Evolutionary conservation across 148 eudicot species (phyloP).

Genomic region (Chenopodium suecicum): DNA sequence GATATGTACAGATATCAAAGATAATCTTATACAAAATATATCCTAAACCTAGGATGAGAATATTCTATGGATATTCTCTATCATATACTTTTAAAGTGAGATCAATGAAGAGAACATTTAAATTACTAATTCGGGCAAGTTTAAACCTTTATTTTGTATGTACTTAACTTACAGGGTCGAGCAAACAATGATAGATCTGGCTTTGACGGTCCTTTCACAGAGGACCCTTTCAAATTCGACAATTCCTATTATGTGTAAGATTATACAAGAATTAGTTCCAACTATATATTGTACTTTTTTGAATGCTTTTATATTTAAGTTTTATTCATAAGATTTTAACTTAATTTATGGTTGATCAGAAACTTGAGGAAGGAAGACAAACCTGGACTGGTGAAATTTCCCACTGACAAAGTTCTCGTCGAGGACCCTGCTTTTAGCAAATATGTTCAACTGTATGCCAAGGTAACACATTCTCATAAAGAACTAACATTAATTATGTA

Average conservation of each 20-base stretch:
- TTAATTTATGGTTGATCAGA: constrained; percentile 30
- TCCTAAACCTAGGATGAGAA: no score
- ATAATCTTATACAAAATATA: no score
- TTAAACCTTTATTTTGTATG: background rate
- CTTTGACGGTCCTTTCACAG: constrained; percentile 82
- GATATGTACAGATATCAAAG: no score
- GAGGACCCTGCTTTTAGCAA: constrained; percentile 56
- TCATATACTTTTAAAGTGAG: no score
- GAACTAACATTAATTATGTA: no score
- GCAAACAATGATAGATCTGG: constrained; percentile 87
- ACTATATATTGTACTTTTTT: no score
- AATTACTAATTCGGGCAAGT: no score
- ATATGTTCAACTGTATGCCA: constrained; percentile 64
- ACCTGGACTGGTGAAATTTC: constrained; percentile 64
- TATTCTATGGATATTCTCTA: no score
- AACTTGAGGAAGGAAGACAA: constrained; percentile 60
- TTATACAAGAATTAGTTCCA: no score
- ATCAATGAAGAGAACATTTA: no score
- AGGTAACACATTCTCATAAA: constrained; percentile 37
- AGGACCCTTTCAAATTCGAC: constrained; percentile 72
- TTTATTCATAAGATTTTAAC: background rate
- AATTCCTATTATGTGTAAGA: constrained; percentile 80
- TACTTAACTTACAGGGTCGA: constrained; percentile 46
- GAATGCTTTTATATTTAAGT: background rate
- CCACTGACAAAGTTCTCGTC: constrained; percentile 62